Evolutionary conservation across 2,329 filamentous ascomycete genomes (phyloP), one percentile per base, ranked within the genome.

Genomic region (Penicillium hesseltinei): DNA sequence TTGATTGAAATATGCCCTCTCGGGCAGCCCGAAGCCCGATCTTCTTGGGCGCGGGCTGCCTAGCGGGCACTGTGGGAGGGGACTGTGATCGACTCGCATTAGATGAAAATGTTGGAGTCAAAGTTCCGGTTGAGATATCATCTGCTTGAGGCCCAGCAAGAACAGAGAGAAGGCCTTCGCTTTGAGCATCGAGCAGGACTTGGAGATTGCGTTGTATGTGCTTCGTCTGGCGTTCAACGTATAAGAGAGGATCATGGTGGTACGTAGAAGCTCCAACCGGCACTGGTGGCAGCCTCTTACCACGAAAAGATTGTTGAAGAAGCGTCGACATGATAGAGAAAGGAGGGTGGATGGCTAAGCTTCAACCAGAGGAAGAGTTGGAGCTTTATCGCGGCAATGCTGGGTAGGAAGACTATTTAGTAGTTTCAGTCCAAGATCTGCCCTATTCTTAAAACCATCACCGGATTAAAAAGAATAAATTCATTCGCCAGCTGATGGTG

Each of bases 111-210:
- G 5, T 65, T 23, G 71, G 67, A 9, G 70, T 75, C 50, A 67
- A 67, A 61, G 79, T 84, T 40, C 78, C 78, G 35, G 77, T 80
- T 2, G 81, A 82, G 2, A 51, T 58, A 56, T 81, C 79, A 60
- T 83, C 78, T 31, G 61, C 49, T 6, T 69, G 65, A 27, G 74
- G 69, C 13, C 71, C 72, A 13, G 73, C 71, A 4, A 83, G 69
- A 4, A 80, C 81, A 46, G 78, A 77, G 40, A 81, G 73, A 31
- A 87, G 73, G 19, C 81, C 83, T 63, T 85, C 82, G 33, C 82
- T 81, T 69, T 87, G 84, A 10, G 82, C 82, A 70, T 87, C 84
- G 23, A 87, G 80, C 11, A 86, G 73, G 56, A 77, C 75, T 68
- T 87, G 84, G 10, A 87, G 75, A 59, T 83, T 81, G 51, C 78